Evolutionary conservation across 1,284 basidiomycete genomes (phyloP), one percentile per base, ranked within the genome.

Genomic region (Gomphus sp.): DNA sequence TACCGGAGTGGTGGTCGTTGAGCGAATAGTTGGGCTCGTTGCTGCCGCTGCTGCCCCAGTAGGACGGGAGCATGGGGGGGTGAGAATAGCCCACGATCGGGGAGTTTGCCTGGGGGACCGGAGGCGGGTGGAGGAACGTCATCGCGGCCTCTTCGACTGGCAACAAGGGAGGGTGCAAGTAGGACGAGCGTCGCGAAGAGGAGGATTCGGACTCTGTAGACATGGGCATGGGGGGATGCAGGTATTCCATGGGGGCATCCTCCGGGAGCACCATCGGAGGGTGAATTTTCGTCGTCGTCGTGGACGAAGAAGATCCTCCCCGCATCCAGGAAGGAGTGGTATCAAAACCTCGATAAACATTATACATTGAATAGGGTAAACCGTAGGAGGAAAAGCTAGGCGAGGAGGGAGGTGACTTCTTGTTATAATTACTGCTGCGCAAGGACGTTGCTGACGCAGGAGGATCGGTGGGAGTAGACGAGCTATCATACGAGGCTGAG

Each of bases 141-240:
- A 37, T 49, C 14, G 60, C 51, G 22, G 56, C 52, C 14, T 54
- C 50, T 28, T 54, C 59, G 45, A 73, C 69, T 0, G 77, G 76
- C 14, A 82, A 72, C 79, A 83, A 80, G 22, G 80, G 80, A n/a
- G 81, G 82, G 60, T 84, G 84, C 61, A 81, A 72, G 55, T 80
- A 68, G 50, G 57, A 52, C 28, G 76, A 49, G 22, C 76, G 74
- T 4, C 79, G 79, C 10, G 53, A 55, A 14, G 37, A 36, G 25
- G 33, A 33, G 12, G 28, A 37, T 22, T 10, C 16, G 25, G 33
- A 39, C 52, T 70, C 74, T 18, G 74, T 68, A 28, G 77, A 75
- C 12, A 72, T 71, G 25, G 76, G 60, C 78, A 81, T 81, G 4
- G 81, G 80, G n/a, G 79, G 79, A 62, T 84, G 82, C 16, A 84